Evolutionary conservation across 2,329 filamentous ascomycete species (phyloP), one percentile per base, ranked within the genome.

Genomic region (Onygenales sp.): DNA sequence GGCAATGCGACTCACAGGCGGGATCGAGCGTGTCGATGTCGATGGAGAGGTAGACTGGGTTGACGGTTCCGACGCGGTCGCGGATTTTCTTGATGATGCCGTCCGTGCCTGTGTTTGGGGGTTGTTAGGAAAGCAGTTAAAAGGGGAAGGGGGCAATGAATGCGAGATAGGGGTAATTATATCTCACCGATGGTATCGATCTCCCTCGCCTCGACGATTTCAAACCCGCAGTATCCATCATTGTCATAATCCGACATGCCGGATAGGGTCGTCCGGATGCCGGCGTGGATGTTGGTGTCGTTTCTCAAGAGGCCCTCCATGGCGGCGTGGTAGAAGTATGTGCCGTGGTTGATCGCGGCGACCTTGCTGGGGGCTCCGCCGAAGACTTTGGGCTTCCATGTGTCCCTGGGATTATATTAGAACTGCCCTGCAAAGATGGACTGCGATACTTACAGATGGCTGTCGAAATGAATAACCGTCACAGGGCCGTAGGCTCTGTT

Each of bases 11-110:
- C 78, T 68, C 68, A 82, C 79, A 92, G 5, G 87, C 87, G 7
- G 90, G 89, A 66, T 95, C 89, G 3, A 95, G 75, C 0, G 88
- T 90, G 64, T 95, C 89, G 61, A 95, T 95, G 64, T 95, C 90
- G 46, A 94, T 84, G 6, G 82, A 87, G 35, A 94, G 72, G 65
- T 94, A 94, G 0, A 93, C 86, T 0, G 88, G 88, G 56, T 83
- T 84, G 52, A 78, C 77, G 21, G 83, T 85, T 7, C 87, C 87
- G 14, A 94, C 86, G 27, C 87, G 78, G 3, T 88, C 83, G 43
- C 81, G 72, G 64, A 94, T 93, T 66, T 81, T 84, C 69, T 86
- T 81, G 66, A 92, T 86, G 65, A 94, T 91, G 4, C 88, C 88
- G 0, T 82, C 79, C 32, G 79, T 81, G 32, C 83, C 64, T 66